Evolutionary conservation across 2,329 filamentous ascomycete genomes (phyloP).

Genomic region (Fusarium vanettenii): DNA sequence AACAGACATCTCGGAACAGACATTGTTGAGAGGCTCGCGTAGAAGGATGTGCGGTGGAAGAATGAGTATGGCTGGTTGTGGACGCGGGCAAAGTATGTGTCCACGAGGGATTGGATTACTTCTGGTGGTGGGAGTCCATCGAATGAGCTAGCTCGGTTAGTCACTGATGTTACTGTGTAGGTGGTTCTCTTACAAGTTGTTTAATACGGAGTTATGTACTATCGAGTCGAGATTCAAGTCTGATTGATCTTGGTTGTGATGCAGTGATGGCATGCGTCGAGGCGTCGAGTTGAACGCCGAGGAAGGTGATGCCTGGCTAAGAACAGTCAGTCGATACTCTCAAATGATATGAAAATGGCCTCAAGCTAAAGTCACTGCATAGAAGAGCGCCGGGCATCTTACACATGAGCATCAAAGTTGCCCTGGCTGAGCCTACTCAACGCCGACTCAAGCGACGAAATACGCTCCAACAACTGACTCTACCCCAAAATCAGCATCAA

Average conservation of each 20-base stretch:
- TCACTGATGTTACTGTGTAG: background rate
- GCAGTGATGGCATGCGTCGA: background rate
- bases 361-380: background rate
- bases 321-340: background rate
- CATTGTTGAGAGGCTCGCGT: background rate
- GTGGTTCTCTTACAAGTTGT: background rate
- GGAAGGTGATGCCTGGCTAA: background rate
- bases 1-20: background rate
- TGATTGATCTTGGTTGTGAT: background rate
- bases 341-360: background rate
- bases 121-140: constrained; percentile 3
- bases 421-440: constrained; percentile 12
- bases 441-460: constrained; percentile 5
- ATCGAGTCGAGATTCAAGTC: background rate
- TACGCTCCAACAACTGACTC: constrained; percentile 8
- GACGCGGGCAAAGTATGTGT: constrained; percentile 47
- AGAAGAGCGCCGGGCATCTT: background rate
- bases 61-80: constrained; percentile 41
- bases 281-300: background rate
- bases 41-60: constrained; percentile 17
- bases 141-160: background rate
- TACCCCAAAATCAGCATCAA: background rate
- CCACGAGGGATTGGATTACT: constrained; percentile 39
- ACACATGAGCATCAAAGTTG: constrained; percentile 1
- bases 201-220: background rate